phyloP scores from a whole-genome alignment of 306 rosid species.

The Dryas octopetala region DNA sequence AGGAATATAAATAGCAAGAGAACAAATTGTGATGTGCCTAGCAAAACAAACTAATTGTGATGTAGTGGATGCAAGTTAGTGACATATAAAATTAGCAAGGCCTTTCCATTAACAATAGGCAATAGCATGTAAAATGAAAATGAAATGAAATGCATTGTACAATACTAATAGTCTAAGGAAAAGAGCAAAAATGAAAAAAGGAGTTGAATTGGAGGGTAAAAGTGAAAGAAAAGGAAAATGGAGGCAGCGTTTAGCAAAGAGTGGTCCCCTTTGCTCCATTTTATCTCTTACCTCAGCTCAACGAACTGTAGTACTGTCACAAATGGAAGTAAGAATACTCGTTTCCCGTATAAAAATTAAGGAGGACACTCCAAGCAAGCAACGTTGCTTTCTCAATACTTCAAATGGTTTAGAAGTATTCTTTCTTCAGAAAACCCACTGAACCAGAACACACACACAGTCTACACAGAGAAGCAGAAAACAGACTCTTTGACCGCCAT shows the following conservation, averaged over 20 bases:
- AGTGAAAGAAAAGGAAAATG: neutral
- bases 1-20: too few species aligned
- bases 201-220: neutral
- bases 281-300: slow-evolving; percentile 9
- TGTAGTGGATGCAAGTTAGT: too few species aligned
- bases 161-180: neutral
- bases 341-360: slow-evolving; percentile 29
- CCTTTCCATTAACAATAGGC: too few species aligned
- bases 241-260: neutral
- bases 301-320: slow-evolving; percentile 35
- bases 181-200: neutral
- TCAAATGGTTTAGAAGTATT: slow-evolving; percentile 56
- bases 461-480: neutral
- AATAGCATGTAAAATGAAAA: too few species aligned
- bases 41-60: too few species aligned
- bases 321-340: slow-evolving; percentile 25
- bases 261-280: slow-evolving; percentile 25
- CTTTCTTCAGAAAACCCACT: neutral
- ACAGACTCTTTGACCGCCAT: slow-evolving; percentile 55
- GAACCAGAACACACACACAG: too few species aligned
- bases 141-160: neutral
- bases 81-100: too few species aligned
- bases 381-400: slow-evolving; percentile 68
- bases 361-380: slow-evolving; percentile 22
- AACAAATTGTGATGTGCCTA: too few species aligned